Conservation (phyloP, 1,284 basidiomycete genomes). For the Anthracocystis setariae region DNA sequence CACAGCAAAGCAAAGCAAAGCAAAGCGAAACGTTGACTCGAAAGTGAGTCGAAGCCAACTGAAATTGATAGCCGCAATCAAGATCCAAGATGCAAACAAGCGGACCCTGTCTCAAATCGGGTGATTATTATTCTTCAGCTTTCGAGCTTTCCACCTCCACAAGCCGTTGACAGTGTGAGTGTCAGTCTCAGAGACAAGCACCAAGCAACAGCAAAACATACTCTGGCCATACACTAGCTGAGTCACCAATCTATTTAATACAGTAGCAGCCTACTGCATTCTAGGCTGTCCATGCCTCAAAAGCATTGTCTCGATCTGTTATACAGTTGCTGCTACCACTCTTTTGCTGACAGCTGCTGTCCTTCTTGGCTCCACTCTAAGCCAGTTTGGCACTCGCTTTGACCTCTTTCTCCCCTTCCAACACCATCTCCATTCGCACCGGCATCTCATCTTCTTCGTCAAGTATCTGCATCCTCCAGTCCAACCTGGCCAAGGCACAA, state of each 20-base stretch:
- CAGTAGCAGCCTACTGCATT: too few species aligned
- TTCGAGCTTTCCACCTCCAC: neutral
- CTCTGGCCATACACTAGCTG: too few species aligned
- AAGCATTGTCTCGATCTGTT: too few species aligned
- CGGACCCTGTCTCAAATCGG: slow-evolving; percentile 13
- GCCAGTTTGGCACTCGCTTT: neutral
- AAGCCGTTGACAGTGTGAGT: too few species aligned
- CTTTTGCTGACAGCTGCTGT: neutral
- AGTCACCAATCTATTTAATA: too few species aligned
- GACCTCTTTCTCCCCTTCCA: neutral
- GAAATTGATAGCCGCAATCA: slow-evolving; percentile 22
- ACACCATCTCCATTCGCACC: neutral
- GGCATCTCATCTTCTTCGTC: neutral
- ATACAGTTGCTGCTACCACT: too few species aligned
- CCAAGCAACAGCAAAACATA: too few species aligned
- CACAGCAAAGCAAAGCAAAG: neutral
- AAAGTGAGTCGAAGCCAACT: slow-evolving; percentile 7
- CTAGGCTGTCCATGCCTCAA: too few species aligned
- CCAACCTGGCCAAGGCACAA: too few species aligned
- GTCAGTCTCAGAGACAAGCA: too few species aligned
- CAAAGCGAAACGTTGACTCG: slow-evolving; percentile 12
- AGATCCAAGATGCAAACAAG: neutral
- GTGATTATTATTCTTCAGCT: neutral
- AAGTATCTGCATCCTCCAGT: too few species aligned
- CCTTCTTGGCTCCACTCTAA: too few species aligned